phyloP scores from a whole-genome alignment of 768 basidiomycete species.

The Neoboletus subvelutipes region DNA sequence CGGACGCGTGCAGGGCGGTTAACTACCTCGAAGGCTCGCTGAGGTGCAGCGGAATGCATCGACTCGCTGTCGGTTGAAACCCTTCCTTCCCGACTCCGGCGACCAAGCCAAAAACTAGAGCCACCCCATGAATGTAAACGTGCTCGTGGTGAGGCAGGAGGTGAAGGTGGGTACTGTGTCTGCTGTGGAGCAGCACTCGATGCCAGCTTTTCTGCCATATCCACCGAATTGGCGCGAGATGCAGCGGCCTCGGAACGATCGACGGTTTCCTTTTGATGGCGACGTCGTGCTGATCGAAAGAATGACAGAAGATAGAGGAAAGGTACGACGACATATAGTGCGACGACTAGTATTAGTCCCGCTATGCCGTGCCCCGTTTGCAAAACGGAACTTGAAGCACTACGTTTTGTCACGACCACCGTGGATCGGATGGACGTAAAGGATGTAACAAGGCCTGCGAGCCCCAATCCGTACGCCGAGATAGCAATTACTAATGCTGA shows the following conservation, averaged over 20 bases:
- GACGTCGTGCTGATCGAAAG: constrained; percentile 12
- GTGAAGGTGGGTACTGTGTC: constrained; percentile 32
- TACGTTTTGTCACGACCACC: constrained; percentile 32
- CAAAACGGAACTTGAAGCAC: constrained; percentile 37
- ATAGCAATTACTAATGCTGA: constrained; percentile 41
- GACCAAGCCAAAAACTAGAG: constrained; percentile 36
- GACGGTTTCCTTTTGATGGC: constrained; percentile 18
- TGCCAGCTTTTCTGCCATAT: constrained; percentile 42
- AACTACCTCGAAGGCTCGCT: constrained; percentile 47
- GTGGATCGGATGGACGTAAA: constrained; percentile 53
- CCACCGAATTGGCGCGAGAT: constrained; percentile 39
- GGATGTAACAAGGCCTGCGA: constrained; percentile 59
- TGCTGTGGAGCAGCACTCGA: constrained; percentile 28
- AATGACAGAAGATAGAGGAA: constrained; percentile 36
- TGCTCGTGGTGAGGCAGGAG: constrained; percentile 32
- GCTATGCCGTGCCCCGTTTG: constrained; percentile 63
- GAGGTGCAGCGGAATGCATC: constrained; percentile 34
- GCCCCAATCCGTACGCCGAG: constrained; percentile 55
- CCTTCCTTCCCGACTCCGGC: constrained; percentile 37
- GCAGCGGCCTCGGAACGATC: constrained; percentile 25
- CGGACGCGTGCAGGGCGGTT: constrained; percentile 52
- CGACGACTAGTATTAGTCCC: constrained; percentile 62
- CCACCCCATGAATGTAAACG: constrained; percentile 41
- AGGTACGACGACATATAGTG: constrained; percentile 56
- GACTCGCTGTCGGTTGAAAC: constrained; percentile 41